Base-by-base conservation (phyloP, 305 asterid species). In the Fraxinus floribunda region DNA sequence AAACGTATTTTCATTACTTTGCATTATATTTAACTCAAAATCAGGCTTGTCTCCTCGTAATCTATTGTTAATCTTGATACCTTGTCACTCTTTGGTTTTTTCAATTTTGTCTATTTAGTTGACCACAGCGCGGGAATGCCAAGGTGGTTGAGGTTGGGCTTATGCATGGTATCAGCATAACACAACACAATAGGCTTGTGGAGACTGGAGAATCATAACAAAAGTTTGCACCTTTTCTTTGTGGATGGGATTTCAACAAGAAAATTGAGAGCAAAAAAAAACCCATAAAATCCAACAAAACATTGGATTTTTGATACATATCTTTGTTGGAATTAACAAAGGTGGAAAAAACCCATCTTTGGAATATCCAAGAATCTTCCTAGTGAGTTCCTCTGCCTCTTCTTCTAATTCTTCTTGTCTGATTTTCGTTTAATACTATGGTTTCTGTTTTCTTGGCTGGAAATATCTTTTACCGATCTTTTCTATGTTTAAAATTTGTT, bases 281-380 rank as follows among this genome's bases (percentile, higher is more conserved):
- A 89, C 92, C 88, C 87, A 88, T 62, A 20, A 62, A 62, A 62
- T 64, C 85, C 32, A 77, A 13, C 57, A 34, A 34, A 80, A 80
- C 80, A 32, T 83, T 73, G 78, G 77, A 85, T 80, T 86, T 85
- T 78, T 86, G 82, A 82, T 85, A 85, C 44, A 13, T 8, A 64
- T 79, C 22, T 80, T 79, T 84, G 62, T 79, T 36, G 83, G 79
- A 83, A 75, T 71, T 81, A 82, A 46, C 49, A 62, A 72, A 84
- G 78, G 62, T 80, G 83, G 52, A 66, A 26, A 66, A 24, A 30
- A 78, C 29, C 78, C 86, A 84, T 20, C 70, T 70, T 83, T 85
- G 91, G 91, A 92, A 91, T 90, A 90, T 93, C 87, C 94, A 89
- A 86, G 93, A 91, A 90, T 92, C 94, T 88, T 11, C 41, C n/a